Evolutionary conservation across 176 grass and related monocot species (phyloP), one percentile per base, ranked within the genome.

Genomic region (Triticum turgidum): DNA sequence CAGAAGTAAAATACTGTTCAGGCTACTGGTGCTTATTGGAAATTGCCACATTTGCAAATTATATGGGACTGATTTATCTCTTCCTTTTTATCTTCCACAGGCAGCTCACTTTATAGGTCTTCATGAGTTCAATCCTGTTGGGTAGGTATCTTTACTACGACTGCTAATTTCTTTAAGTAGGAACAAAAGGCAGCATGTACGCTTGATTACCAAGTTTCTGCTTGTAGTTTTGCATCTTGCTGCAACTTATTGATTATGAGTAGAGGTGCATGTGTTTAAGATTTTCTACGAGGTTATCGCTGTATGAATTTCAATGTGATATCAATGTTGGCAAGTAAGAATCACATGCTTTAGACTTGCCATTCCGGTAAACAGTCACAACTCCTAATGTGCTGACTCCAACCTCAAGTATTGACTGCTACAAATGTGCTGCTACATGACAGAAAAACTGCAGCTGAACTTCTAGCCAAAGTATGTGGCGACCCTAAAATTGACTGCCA

Each of bases 81-180:
- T 78, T 11, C 17, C 37, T 70, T n/a, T 77, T 72, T 85, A 5
- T 62, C 62, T 81, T 76, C 24, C 72, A 82, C 91, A 93, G 91
- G 49, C 21, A 12, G 12, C 66, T 78, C 38, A 78, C 59, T 73
- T 76, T 82, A 82, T 93, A 72, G 82, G 88, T 51, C 33, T 79
- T 78, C 82, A 90, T 5, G 85, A 90, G 85, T 93, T 93, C 77
- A 73, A 85, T 74, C 88, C 88, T 73, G 0, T 87, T 61, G 85
- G 91, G 91, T 93, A 85, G 34, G 83, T 59, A 78, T 38, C 42
- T 84, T 56, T 76, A 38, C 78, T 72, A 39, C 17, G 49, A n/a
- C 35, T 80, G 76, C 6, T 21, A 69, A 27, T 38, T 12, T 91
- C 51, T 79, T 27, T n/a, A 69, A 69, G 37, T 42, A 65, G 38